Evolutionary conservation across 768 basidiomycete species (phyloP), one percentile per base, ranked within the genome.

Genomic region (Boletus tylopilopsis): DNA sequence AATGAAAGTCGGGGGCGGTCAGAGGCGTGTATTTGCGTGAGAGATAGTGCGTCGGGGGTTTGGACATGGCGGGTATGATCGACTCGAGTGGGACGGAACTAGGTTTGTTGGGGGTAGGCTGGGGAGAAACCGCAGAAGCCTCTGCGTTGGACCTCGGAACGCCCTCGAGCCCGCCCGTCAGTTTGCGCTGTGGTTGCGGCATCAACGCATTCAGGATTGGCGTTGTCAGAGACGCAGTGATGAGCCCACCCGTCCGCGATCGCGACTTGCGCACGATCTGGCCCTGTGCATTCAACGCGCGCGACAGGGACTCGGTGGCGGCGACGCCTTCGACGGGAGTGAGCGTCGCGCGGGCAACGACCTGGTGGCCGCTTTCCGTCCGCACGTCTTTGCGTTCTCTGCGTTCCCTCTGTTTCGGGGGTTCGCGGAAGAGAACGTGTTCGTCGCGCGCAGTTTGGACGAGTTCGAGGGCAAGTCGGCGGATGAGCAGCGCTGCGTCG

Each of bases 41-140:
- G 19, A 91, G 81, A 58, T 90, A 89, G 30, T 92, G 85, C 0
- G 90, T 92, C 0, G 91, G 90, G 0, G 90, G 91, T 61, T 89
- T 90, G 16, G 87, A 75, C 10, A 72, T 81, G 1, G 78, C 84
- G 0, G 91, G 89, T 36, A 93, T 88, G 53, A 94, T 93, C 11
- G 84, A 85, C 60, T 91, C 88, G 10, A 90, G 72, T 5, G 88
- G 85, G 9, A 89, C 87, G 5, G 67, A 75, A 30, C 62, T 68
- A 8, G 60, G 73, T 55, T 67, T 71, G 23, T 45, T 71, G 8
- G 60, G 51, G 11, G 56, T 51, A 6, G 64, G 55, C 24, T 68
- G 58, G 1, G 67, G 49, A 18, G 55, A 25, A 5, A 44, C 45
- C 2, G 55, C 23, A 19, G 30, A 59, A 16, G 56, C 24, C 13